Evolutionary conservation across 2,329 filamentous ascomycete genomes (phyloP).

Genomic region (Ilyonectria sp.): DNA sequence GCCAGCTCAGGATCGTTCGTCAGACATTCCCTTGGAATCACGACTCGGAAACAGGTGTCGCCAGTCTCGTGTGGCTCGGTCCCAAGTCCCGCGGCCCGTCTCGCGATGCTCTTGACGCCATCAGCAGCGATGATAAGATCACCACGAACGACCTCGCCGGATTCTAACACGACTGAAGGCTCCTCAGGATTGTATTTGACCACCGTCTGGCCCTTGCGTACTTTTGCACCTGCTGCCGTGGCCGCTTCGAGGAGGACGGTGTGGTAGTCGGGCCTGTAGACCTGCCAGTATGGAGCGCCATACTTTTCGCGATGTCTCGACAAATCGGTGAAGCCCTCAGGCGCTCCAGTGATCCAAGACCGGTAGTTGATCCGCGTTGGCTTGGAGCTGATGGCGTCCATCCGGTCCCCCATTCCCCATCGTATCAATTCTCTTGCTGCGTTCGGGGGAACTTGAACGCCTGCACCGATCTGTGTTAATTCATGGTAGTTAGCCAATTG

Average conservation of each 20-base stretch:
- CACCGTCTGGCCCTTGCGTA: constrained; percentile 20
- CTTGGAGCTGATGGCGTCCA: constrained; percentile 25
- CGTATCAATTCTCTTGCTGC: constrained; percentile 23
- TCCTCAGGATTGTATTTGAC: constrained; percentile 12
- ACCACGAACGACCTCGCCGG: constrained; percentile 17
- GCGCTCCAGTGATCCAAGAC: constrained; percentile 16
- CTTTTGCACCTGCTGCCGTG: constrained; percentile 6
- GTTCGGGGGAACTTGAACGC: constrained; percentile 27
- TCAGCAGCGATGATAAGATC: constrained; percentile 19
- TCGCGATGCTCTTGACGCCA: constrained; percentile 29
- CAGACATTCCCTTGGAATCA: constrained; percentile 18
- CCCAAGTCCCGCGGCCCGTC: constrained; percentile 4
- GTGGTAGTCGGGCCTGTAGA: constrained; percentile 25
- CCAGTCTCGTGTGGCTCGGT: constrained; percentile 30
- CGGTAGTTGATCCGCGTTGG: constrained; percentile 25
- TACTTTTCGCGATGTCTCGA: constrained; percentile 17
- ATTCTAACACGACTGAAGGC: constrained; percentile 5
- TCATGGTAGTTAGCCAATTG: no score
- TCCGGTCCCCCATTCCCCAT: constrained; percentile 27
- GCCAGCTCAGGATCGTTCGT: constrained; percentile 23
- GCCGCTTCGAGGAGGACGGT: constrained; percentile 17
- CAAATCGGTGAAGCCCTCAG: constrained; percentile 13
- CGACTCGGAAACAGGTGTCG: constrained; percentile 25
- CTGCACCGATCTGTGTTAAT: constrained; percentile 17
- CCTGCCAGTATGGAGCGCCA: constrained; percentile 26